Evolutionary conservation across 2,329 filamentous ascomycete genomes (phyloP), one percentile per base, ranked within the genome.

Genomic region (Colletotrichum sidae): DNA sequence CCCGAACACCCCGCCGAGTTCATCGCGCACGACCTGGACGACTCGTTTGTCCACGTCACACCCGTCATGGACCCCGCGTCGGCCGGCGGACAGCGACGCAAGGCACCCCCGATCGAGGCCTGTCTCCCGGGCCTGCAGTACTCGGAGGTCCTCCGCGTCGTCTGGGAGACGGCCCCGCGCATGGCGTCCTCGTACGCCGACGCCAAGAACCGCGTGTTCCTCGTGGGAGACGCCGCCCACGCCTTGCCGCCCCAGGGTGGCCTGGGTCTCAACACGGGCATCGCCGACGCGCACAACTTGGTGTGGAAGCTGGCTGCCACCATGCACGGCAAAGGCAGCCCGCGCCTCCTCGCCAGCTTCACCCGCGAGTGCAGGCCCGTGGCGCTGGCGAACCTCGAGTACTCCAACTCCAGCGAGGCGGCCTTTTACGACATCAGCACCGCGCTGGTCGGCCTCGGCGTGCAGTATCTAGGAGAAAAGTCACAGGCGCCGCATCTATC

Each of bases 231-330:
- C 60, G 84, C 85, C 0, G 84, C 84, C 1, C 86, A 88, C 59
- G 84, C 85, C 3, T 84, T 87, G 62, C 84, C 79, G 1, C 83
- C 84, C 41, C 84, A 85, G 8, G 86, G 85, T 0, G 86, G 85
- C 0, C 85, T 88, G 67, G 86, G 86, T 0, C 79, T 88, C 69
- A 88, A 88, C 68, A 88, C 85, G 0, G 86, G 86, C 4, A 80
- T 88, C 38, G 81, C 83, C 6, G 86, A 88, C 70, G 84, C 85
- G 0, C 83, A 86, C 35, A 84, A 83, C 47, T 71, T 88, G 1
- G 80, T 80, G 8, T 88, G 86, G 85, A 85, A 86, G 41, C 70
- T 64, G 11, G 56, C 38, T 25, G 12, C 55, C 38, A 11, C 45
- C 17, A 50, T 64, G 8, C 25, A 55, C 10, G 50, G 50, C 2